Evolutionary conservation across 2,329 filamentous ascomycete species (phyloP), one percentile per base, ranked within the genome.

Genomic region (Penicillium sp.): DNA sequence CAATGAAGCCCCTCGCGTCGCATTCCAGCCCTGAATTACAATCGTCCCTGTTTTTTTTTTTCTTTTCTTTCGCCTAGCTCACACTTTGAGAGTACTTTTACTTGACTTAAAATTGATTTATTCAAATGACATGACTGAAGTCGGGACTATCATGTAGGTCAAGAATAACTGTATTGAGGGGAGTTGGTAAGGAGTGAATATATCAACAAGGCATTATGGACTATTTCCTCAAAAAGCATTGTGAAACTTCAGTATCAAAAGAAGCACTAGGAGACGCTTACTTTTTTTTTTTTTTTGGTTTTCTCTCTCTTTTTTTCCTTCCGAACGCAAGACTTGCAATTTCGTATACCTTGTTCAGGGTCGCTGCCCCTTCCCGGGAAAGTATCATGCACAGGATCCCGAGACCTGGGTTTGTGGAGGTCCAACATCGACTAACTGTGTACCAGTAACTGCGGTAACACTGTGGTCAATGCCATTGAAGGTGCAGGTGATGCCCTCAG

Each of bases 351-450:
- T 47, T 23, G 23, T 23, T 14, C 11, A 11, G 32, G 2, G 32
- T 38, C n/a, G 11, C 14, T 14, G 10, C n/a, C 23, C 7, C 36
- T 23, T 29, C 13, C n/a, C 13, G 16, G 8, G 27, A 39, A 40
- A 14, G 13, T 10, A 23, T 10, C 38, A 47, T 18, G 27, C 13
- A 9, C 50, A 53, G 9, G 43, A 53, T 14, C 50, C 50, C 8
- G 50, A 53, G 11, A 53, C 3, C 48, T 59, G 57, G 14, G 57
- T 58, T 34, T 59, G 57, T 4, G 57, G 55, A 27, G 57, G 57
- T 10, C 57, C 57, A 35, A 59, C 57, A 47, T 59, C 55, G 7
- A 59, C 55, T 11, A 51, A 44, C 19, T 56, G 27, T 4, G 47
- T 38, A 32, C 55, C 55, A 39, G 10, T 36, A 13, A 51, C 42